Evolutionary conservation across 2,329 filamentous ascomycete species (phyloP).

Genomic region (Diaporthe citri): DNA sequence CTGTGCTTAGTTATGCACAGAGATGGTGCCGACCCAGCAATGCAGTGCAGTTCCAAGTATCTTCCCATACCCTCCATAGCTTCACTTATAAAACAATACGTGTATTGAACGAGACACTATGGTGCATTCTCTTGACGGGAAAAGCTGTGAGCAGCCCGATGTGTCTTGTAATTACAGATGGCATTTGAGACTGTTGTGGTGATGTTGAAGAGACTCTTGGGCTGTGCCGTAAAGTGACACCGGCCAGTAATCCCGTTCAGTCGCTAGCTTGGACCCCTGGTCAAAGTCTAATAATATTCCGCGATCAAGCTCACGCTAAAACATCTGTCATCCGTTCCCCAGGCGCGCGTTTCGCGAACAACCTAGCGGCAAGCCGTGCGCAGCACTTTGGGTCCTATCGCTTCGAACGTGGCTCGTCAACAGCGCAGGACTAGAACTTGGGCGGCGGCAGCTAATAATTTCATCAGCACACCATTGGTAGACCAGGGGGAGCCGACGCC

Average conservation of each 20-base stretch:
- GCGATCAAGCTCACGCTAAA: constrained; percentile 15
- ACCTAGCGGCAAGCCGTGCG: constrained; percentile 24
- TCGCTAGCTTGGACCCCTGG: neutral
- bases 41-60: no score
- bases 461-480: neutral
- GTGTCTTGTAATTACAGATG: neutral
- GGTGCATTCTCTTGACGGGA: neutral
- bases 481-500: neutral
- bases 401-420: neutral
- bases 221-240: neutral
- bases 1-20: neutral
- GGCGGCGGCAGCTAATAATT: neutral
- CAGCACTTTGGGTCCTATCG: neutral
- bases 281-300: neutral
- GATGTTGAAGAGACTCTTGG: neutral
- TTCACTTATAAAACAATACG: no score
- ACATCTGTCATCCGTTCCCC: constrained; percentile 22
- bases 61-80: neutral
- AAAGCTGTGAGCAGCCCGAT: neutral
- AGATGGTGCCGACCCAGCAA: neutral
- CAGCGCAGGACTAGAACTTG: neutral
- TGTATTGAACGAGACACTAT: neutral
- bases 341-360: constrained; percentile 27
- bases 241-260: neutral
- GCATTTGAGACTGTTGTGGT: neutral